Evolutionary conservation across 2,329 filamentous ascomycete genomes (phyloP).

Genomic region (Tolypocladium sp.): DNA sequence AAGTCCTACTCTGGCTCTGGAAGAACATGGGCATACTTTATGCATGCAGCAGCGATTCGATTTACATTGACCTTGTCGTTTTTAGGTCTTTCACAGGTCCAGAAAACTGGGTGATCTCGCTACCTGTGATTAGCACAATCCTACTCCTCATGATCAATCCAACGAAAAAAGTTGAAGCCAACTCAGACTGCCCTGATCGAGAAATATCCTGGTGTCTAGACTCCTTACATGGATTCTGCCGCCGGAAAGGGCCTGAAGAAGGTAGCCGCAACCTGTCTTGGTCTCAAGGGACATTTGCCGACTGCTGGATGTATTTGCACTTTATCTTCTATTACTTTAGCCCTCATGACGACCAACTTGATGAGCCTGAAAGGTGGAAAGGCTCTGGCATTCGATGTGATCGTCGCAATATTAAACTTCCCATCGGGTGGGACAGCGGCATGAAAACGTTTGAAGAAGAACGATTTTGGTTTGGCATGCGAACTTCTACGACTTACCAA

Average conservation of each 20-base stretch:
- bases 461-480: neutral
- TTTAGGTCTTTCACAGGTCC: neutral
- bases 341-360: neutral
- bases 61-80: neutral
- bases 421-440: neutral
- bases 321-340: neutral
- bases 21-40: neutral
- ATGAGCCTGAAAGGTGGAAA: neutral
- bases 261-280: neutral
- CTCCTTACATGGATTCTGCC: neutral
- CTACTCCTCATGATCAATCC: neutral
- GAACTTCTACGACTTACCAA: neutral
- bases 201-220: neutral
- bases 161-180: neutral
- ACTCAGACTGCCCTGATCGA: neutral
- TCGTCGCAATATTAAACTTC: neutral
- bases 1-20: neutral
- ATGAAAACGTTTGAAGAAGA: neutral
- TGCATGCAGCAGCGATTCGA: neutral
- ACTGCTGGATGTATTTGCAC: neutral
- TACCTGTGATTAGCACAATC: neutral
- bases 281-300: neutral
- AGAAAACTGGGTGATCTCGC: neutral
- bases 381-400: neutral
- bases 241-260: neutral